These are phyloP conservation scores for Petunia secreta DNA, from an alignment of 257 asterid species.

Conservation along the genomic window DNA sequence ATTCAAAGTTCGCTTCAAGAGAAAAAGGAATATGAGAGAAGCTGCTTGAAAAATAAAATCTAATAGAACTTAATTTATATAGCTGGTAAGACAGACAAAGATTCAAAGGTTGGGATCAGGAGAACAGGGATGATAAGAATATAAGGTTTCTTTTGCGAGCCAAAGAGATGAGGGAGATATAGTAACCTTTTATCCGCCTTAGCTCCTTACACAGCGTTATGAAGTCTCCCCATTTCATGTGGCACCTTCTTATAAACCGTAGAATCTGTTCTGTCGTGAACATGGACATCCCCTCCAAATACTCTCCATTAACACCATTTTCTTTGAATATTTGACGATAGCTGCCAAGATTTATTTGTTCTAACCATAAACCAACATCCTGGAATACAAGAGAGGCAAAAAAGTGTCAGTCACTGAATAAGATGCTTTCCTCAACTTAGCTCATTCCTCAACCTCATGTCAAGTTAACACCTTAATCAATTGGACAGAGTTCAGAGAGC, in stretches of 20 bases:
- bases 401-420: not conserved
- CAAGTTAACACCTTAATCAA: not conserved
- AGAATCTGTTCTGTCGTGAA: slow-evolving; percentile 98
- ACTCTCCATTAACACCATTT: slow-evolving; percentile 96
- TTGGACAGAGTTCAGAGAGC: not conserved
- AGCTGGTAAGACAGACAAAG: not conserved
- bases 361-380: slow-evolving; percentile 99
- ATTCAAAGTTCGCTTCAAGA: not conserved
- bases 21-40: not conserved
- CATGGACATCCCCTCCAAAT: slow-evolving; percentile 98
- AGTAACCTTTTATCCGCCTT: slow-evolving; percentile 92
- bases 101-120: not conserved
- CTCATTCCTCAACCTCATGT: not conserved
- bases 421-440: not conserved
- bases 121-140: not conserved
- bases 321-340: slow-evolving; percentile 89
- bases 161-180: slow-evolving; percentile 11
- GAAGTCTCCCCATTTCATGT: slow-evolving; percentile 99
- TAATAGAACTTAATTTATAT: not conserved
- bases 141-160: not conserved
- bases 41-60: not conserved
- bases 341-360: slow-evolving; percentile 91
- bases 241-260: slow-evolving; percentile 97
- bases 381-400: slow-evolving; percentile 37
- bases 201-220: slow-evolving; percentile 99